Evolutionary conservation across 2,329 filamentous ascomycete genomes (phyloP).

Genomic region (Raffaelea ambrosiae): DNA sequence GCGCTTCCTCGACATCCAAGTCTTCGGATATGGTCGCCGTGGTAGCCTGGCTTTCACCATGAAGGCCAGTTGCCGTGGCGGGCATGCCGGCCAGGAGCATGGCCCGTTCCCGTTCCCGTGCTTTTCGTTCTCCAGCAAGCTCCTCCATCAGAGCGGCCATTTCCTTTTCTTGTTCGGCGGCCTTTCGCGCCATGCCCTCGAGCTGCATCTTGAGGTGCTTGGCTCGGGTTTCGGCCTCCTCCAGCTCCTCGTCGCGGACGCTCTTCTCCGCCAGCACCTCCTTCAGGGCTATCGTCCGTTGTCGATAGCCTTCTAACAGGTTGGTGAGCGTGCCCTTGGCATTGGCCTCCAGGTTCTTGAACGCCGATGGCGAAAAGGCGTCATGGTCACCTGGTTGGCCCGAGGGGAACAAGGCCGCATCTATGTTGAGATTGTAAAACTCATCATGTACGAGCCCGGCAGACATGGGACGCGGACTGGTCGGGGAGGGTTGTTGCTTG

Average conservation of each 20-base stretch:
- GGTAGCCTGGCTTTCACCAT: conserved; percentile 5
- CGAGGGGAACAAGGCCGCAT: conserved; percentile 42
- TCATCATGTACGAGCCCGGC: conserved; percentile 35
- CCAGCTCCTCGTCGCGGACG: conserved; percentile 44
- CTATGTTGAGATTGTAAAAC: conserved; percentile 46
- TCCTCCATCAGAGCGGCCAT: conserved; percentile 37
- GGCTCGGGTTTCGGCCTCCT: conserved; percentile 44
- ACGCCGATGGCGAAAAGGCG: conserved; percentile 49
- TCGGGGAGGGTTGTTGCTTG: conserved; percentile 16
- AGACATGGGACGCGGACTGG: conserved; percentile 7
- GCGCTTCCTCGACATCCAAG: conserved; percentile 41
- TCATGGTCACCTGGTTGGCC: conserved; percentile 33
- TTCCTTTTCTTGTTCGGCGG: conserved; percentile 42
- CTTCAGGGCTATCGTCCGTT: conserved; percentile 38
- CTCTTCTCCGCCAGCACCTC: conserved; percentile 47
- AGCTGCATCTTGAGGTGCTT: conserved; percentile 50
- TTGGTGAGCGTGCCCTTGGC: conserved; percentile 45
- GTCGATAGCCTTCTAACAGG: conserved; percentile 51
- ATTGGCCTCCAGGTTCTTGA: conserved; percentile 52
- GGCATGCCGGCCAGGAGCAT: conserved; percentile 17
- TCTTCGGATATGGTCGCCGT: conserved; percentile 32
- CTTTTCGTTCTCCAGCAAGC: conserved; percentile 39
- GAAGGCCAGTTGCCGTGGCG: conserved; percentile 1
- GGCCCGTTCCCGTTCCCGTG: conserved; percentile 29
- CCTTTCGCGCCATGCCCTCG: conserved; percentile 47